Evolutionary conservation across 192 early-diverging fungal genomes (phyloP).

Genomic region (Backusella parvicylindrica): DNA sequence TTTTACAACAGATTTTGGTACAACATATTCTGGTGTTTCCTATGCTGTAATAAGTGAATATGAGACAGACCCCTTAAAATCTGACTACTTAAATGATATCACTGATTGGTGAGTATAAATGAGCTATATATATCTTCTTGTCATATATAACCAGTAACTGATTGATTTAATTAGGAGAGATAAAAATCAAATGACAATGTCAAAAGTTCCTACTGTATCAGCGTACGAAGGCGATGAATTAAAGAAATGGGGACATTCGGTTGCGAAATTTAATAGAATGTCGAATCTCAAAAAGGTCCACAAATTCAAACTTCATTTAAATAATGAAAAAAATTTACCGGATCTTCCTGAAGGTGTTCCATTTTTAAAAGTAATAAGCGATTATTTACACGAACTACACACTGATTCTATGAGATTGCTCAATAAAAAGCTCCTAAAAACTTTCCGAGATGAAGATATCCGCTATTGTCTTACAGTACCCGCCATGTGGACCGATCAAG

Average conservation of each 20-base stretch:
- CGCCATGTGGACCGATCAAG: constrained; percentile 48
- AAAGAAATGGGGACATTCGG: not conserved
- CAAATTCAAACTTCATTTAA: not conserved
- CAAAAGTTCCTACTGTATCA: not conserved
- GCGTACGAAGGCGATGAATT: not conserved
- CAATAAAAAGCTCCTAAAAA: not conserved
- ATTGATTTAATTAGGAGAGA: not conserved
- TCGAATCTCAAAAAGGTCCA: not conserved
- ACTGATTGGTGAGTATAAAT: not conserved
- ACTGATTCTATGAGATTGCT: not conserved
- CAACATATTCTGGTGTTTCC: not conserved
- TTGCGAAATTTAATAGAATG: not conserved
- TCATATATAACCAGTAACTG: not conserved
- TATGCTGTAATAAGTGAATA: not conserved
- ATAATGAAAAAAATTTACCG: not conserved
- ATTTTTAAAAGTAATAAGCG: not conserved
- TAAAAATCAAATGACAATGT: not conserved
- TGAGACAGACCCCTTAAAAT: not conserved
- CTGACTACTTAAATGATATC: not conserved
- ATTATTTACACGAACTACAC: not conserved
- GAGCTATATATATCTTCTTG: not conserved
- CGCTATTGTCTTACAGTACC: constrained; percentile 43
- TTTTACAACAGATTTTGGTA: not conserved
- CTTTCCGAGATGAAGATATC: not conserved
- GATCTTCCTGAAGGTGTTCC: not conserved